phyloP scores from a whole-genome alignment of 1,284 basidiomycete genomes.

The Thecaphora frezii region DNA sequence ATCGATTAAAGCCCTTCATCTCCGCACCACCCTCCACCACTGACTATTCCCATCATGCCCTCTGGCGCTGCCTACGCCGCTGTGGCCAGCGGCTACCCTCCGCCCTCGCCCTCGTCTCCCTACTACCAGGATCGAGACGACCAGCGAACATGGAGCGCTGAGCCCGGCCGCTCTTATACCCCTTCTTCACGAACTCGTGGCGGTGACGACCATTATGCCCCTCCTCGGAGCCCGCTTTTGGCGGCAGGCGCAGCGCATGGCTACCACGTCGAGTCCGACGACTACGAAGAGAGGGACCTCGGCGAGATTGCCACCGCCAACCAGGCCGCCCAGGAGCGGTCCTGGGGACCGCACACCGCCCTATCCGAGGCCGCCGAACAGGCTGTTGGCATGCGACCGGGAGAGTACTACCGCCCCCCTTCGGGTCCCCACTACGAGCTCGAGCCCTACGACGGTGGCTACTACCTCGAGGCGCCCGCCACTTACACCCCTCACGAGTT shows the following conservation, averaged over 20 bases:
- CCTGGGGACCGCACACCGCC: constrained; percentile 23
- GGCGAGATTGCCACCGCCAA: constrained; percentile 33
- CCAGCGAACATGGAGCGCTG: constrained; percentile 10
- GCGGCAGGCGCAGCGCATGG: neutral
- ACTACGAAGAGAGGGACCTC: constrained; percentile 36
- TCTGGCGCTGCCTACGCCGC: neutral
- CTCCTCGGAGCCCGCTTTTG: constrained; percentile 16
- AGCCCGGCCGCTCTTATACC: constrained; percentile 1
- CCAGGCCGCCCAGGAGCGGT: constrained; percentile 29
- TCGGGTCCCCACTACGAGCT: constrained; percentile 19
- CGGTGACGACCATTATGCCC: constrained; percentile 8
- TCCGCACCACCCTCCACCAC: too few relatives aligned
- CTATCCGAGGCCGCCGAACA: constrained; percentile 24
- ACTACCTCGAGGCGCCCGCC: constrained; percentile 16
- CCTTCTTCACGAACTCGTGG: constrained; percentile 15
- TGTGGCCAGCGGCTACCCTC: neutral
- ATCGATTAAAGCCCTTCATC: too few relatives aligned
- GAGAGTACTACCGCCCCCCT: constrained; percentile 11
- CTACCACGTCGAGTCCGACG: constrained; percentile 24
- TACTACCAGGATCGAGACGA: constrained; percentile 3
- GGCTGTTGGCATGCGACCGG: constrained; percentile 1
- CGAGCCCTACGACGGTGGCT: constrained; percentile 20
- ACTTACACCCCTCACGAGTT: constrained; percentile 13
- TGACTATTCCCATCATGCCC: neutral
- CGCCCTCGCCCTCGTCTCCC: neutral